These are phyloP conservation scores for Zizania latifolia DNA, from an alignment of 176 grass and related monocot genomes.

Conservation along the genomic window DNA sequence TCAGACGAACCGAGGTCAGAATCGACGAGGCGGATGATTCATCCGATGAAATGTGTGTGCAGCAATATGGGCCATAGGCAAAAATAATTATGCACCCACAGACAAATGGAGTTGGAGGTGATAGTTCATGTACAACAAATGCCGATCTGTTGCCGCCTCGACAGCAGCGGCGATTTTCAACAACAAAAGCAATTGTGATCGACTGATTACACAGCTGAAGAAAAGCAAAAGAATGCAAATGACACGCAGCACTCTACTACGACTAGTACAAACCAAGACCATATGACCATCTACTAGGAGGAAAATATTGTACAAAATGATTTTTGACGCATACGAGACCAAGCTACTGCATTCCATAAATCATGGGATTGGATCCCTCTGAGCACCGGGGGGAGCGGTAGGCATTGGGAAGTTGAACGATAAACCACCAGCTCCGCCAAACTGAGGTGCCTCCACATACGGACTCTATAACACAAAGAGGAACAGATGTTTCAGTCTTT, in stretches of 20 bases:
- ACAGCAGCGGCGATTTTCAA: neutral
- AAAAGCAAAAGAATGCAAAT: neutral
- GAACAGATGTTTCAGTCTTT: neutral
- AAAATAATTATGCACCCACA: constrained; percentile 47
- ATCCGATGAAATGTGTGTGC: neutral
- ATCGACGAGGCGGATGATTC: neutral
- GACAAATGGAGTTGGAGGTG: neutral
- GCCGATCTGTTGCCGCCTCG: neutral
- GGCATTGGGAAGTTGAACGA: constrained; percentile 75
- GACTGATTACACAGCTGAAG: constrained; percentile 25
- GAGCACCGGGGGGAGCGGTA: constrained; percentile 73
- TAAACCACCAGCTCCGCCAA: constrained; percentile 35
- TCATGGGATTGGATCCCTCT: constrained; percentile 48
- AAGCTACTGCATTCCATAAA: neutral
- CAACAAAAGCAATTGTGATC: neutral
- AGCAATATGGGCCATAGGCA: constrained; percentile 22
- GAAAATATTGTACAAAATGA: constrained; percentile 39
- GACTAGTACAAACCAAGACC: constrained; percentile 25
- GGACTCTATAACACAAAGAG: constrained; percentile 54
- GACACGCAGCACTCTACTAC: neutral
- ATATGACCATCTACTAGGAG: constrained; percentile 27
- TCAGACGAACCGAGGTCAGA: neutral
- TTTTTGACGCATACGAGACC: neutral
- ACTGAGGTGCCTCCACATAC: constrained; percentile 82
- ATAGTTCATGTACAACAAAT: constrained; percentile 29